These are phyloP conservation scores for Nymphaea thermarum DNA, from an alignment of 164 flowering plant species.

Conservation along the genomic window DNA sequence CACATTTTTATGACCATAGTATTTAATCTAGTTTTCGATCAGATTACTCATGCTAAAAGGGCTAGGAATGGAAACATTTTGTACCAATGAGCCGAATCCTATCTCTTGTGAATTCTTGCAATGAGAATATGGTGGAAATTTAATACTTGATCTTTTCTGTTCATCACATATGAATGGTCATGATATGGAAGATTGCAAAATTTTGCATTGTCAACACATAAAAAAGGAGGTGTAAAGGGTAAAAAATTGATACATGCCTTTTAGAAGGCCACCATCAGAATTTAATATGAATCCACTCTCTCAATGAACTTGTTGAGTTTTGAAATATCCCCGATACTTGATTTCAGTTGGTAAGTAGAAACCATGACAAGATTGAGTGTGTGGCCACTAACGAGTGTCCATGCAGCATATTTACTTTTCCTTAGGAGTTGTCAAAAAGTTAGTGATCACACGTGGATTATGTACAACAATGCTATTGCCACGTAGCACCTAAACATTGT, in stretches of 20 bases:
- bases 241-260: conserved; percentile 38
- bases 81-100: no score
- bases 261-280: conserved; percentile 87
- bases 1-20: no score
- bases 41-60: no score
- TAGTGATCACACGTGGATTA: no score
- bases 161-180: no score
- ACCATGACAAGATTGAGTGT: conserved; percentile 87
- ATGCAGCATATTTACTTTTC: conserved; percentile 97
- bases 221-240: not conserved
- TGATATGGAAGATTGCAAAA: no score
- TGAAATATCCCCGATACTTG: conserved; percentile 42
- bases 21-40: no score
- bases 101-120: no score
- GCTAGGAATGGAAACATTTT: no score
- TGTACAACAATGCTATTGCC: not conserved
- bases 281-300: conserved; percentile 73
- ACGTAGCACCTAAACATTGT: conserved; percentile 35
- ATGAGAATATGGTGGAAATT: no score
- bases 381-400: conserved; percentile 98
- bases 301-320: conserved; percentile 67
- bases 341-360: conserved; percentile 66
- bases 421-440: conserved; percentile 18
- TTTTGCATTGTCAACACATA: no score
- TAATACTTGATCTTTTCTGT: no score